A percentile compares a stretch with the other conserved stretches of the same genome.
phyloP scores from a whole-genome alignment of 2,329 filamentous ascomycete species.

The Talaromyces sp. region DNA sequence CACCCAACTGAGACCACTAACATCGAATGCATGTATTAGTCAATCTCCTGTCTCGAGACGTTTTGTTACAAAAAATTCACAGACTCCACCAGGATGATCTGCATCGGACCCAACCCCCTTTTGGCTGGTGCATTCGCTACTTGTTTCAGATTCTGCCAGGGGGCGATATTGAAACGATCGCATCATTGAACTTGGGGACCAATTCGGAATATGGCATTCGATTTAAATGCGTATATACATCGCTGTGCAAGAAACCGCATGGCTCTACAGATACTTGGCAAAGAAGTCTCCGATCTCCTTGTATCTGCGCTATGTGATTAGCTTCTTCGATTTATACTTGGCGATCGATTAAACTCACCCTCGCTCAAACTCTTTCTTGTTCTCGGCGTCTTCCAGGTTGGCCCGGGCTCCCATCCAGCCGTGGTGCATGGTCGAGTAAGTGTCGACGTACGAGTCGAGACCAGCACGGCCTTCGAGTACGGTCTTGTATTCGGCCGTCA shows the following conservation, averaged over 20 bases:
- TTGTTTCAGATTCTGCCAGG: neutral
- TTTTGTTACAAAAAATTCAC: no score
- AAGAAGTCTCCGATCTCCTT: slow-evolving; percentile 57
- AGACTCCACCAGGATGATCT: neutral
- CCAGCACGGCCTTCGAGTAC: slow-evolving; percentile 42
- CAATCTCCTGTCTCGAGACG: no score
- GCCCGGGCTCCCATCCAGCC: slow-evolving; percentile 69
- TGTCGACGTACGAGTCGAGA: slow-evolving; percentile 57
- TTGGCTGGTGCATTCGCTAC: neutral
- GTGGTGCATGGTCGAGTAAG: slow-evolving; percentile 63
- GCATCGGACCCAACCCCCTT: no score
- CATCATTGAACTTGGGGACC: neutral
- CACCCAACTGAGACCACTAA: no score
- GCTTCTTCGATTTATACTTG: neutral
- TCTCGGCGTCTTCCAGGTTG: slow-evolving; percentile 51
- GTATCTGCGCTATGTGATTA: slow-evolving; percentile 25
- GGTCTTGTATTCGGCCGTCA: slow-evolving; percentile 49
- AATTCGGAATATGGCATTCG: neutral
- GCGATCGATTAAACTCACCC: slow-evolving; percentile 41
- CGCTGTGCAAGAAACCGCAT: neutral
- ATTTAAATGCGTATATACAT: neutral
- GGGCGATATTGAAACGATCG: no score
- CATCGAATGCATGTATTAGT: no score
- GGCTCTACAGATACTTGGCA: slow-evolving; percentile 42
- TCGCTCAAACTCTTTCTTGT: slow-evolving; percentile 57